Base-by-base conservation (phyloP, 169 alveolate species). In the Plasmodium ovale region DNA sequence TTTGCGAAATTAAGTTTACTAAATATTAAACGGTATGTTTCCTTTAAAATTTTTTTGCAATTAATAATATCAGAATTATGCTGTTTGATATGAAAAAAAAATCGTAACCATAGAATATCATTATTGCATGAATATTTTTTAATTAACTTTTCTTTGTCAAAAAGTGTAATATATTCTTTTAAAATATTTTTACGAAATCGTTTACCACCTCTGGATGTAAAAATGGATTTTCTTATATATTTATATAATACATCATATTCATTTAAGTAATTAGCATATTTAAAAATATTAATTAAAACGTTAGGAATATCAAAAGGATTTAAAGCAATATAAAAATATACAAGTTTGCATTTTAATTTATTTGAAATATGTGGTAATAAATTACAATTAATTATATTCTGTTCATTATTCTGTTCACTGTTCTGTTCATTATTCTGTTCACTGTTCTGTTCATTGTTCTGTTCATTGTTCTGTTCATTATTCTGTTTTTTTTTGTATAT, bases 181-280 rank as follows among this genome's bases (percentile, higher is more conserved):
- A 82, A 79, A 23, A 94, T 54, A 59, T 79, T 92, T 19, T 73
- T 37, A 42, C 56, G 73, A 62, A 92, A 94, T 21, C 93, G 49
- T 85, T 89, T 89, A 3, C 95, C 94, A 16, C 95, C 96, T 70
- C 95, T 65, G 1, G 96, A 94, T 14, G 93, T 87, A 60, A 94
- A 94, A 53, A 25, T 79, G 3, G 79, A 82, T 5, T 73, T 72
- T n/a, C 79, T 67, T 42, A 89, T 79, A 65, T 90, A 94, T 29
- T 62, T 74, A 51, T 71, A 65, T 33, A 94, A 56, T 37, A 94
- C 79, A 39, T 94, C 95, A 35, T 92, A 64, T 54, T 94, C 96
- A 53, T 88, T 72, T 59, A 85, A 74, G 60, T 94, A 94, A 19
- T 94, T 94, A 25, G 96, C 96, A 9, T 71, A 60, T 29, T 37